Conservation (phyloP, 1,139 yeast species). For the Geotrichum histeridarum region DNA sequence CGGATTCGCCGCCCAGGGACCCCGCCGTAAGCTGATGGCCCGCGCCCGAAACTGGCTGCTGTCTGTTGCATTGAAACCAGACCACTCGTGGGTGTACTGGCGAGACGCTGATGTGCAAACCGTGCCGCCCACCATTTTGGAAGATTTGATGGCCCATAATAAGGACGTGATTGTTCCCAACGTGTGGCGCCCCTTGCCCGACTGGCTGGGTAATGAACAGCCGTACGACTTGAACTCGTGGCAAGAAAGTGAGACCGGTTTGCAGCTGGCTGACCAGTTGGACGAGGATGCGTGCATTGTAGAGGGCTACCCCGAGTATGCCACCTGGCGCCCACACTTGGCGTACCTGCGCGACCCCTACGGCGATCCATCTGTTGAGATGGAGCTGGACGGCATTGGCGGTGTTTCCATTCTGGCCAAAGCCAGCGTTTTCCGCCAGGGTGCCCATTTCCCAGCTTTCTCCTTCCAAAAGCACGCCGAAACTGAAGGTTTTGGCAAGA, state of each 20-base stretch:
- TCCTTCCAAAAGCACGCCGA: slow-evolving; percentile 89
- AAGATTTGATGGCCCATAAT: slow-evolving; percentile 61
- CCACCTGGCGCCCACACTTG: slow-evolving; percentile 88
- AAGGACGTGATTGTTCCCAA: slow-evolving; percentile 75
- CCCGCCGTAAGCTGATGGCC: slow-evolving; percentile 67
- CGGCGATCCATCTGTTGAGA: slow-evolving; percentile 80
- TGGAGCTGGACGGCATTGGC: slow-evolving; percentile 88
- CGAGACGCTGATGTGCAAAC: slow-evolving; percentile 68
- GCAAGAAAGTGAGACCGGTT: slow-evolving; percentile 83
- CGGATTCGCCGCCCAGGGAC: slow-evolving; percentile 71
- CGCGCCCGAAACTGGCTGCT: slow-evolving; percentile 68
- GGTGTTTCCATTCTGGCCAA: slow-evolving; percentile 81
- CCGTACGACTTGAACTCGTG: slow-evolving; percentile 88
- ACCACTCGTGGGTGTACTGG: slow-evolving; percentile 78
- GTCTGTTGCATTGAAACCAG: slow-evolving; percentile 57
- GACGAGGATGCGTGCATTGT: slow-evolving; percentile 88
- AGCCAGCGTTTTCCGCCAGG: slow-evolving; percentile 73
- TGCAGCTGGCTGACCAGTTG: slow-evolving; percentile 67
- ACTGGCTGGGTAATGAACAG: slow-evolving; percentile 83
- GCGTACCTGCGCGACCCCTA: slow-evolving; percentile 82
- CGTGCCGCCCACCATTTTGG: slow-evolving; percentile 55
- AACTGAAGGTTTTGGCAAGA: slow-evolving; percentile 87
- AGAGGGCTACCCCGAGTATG: slow-evolving; percentile 90
- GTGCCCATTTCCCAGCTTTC: slow-evolving; percentile 86
- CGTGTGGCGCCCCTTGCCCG: slow-evolving; percentile 89